Evolutionary conservation across 2,329 filamentous ascomycete genomes (phyloP).

Genomic region (Neonectria coccinea): DNA sequence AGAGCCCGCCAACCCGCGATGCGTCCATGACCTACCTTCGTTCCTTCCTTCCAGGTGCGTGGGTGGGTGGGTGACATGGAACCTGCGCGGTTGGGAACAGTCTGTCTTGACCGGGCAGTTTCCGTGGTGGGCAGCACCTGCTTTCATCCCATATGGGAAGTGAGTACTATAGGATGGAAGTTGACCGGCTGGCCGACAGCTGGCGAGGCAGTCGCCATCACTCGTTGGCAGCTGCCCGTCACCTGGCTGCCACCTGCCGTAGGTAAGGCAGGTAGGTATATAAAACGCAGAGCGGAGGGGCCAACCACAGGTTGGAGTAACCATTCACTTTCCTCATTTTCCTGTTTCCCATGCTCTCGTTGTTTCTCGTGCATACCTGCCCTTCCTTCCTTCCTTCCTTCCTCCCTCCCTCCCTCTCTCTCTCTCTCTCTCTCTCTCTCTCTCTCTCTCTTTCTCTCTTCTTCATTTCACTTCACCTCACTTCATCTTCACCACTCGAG

Average conservation of each 20-base stretch:
- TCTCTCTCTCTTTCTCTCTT: background rate
- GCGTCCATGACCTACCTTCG: background rate
- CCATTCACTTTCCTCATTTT: constrained; percentile 21
- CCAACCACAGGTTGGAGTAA: constrained; percentile 31
- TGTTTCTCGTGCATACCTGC: background rate
- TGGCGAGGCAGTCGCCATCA: constrained; percentile 5
- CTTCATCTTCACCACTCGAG: background rate
- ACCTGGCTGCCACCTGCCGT: constrained; percentile 22
- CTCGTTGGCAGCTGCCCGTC: constrained; percentile 16
- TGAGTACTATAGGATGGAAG: background rate
- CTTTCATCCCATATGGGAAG: too few species aligned
- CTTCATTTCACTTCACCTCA: background rate
- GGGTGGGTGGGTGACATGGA: constrained; percentile 6
- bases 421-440: background rate
- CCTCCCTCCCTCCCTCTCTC: constrained; percentile 14
- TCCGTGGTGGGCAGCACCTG: background rate
- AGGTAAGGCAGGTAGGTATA: constrained; percentile 6
- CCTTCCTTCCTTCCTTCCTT: constrained; percentile 2
- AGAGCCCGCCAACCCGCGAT: background rate
- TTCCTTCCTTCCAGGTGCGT: too few species aligned
- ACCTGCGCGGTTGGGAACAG: constrained; percentile 4
- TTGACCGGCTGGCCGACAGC: constrained; percentile 2
- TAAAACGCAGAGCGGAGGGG: constrained; percentile 26
- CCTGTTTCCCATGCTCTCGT: constrained; percentile 14
- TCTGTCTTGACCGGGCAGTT: background rate